Evolutionary conservation across 2,329 filamentous ascomycete species (phyloP), one percentile per base, ranked within the genome.

Genomic region (Ambrosiella cleistominuta): DNA sequence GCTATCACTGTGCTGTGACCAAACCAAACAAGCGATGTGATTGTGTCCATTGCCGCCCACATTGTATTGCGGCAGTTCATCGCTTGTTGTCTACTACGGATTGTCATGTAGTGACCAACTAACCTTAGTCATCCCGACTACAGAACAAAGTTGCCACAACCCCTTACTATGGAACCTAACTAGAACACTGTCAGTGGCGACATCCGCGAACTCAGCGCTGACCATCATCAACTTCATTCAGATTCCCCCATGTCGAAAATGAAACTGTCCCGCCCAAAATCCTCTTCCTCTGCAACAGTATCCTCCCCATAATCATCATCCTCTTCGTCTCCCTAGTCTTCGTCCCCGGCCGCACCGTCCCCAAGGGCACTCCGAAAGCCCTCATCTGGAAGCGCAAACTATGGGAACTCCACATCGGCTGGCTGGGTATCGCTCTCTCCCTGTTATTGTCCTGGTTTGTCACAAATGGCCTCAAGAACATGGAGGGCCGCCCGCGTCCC

Each of bases 391-490:
- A 79, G 66, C 79, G 87, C 63, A 95, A 93, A 71, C 68, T 95
- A 1, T 96, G 91, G 89, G 90, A 96, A 69, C 82, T 87, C 68
- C 88, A 96, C 67, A 82, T 81, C 1, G 89, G 87, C 60, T 88
- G 85, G 81, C 80, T 95, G 65, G 90, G 90, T 0, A 75, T 95
- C 2, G 86, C 76, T 0, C 74, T 95, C 15, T 81, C 86, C 2
- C 73, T 88, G 8, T 81, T 83, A 1, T 75, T 80, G 1, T 78
- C 85, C 3, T 94, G 86, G 73, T 81, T 93, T 69, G 81, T 94
- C 64, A 91, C 89, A 0, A 82, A 88, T 64, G 86, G 85, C 55
- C 81, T 95, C 75, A 96, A 96, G 76, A 88, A 84, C 65, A 72
- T 82, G 53, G 82, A 80, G 61, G 81, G 81, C 63, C 79, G 82